Percentiles rank a stretch among this genome's conserved stretches.
These are phyloP conservation scores for Trichocladium uniseriatum DNA, from an alignment of 495 filamentous ascomycete genomes.

Conservation along the genomic window DNA sequence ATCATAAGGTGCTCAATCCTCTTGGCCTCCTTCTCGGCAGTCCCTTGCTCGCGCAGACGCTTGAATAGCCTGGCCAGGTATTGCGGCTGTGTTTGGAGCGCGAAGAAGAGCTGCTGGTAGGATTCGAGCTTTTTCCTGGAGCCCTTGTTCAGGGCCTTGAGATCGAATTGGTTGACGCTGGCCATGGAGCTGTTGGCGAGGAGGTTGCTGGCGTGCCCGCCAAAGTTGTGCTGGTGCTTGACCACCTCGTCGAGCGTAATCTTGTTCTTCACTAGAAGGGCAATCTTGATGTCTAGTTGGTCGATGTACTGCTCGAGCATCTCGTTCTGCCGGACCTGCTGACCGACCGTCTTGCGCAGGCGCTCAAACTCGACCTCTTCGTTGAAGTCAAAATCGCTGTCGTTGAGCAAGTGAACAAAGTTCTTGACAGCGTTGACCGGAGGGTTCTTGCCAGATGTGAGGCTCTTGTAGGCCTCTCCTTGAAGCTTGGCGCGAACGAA, in stretches of 20 bases:
- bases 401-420: conserved; percentile 94
- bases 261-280: conserved; percentile 96
- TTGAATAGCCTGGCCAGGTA: conserved; percentile 86
- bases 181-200: conserved; percentile 79
- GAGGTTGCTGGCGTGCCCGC: conserved; percentile 78
- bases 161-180: conserved; percentile 85
- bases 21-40: conserved; percentile 85
- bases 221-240: conserved; percentile 92
- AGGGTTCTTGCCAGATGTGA: conserved; percentile 94
- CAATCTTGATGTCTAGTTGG: conserved; percentile 97
- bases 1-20: conserved; percentile 88
- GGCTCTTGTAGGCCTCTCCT: conserved; percentile 92
- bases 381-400: conserved; percentile 98
- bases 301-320: conserved; percentile 96
- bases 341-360: conserved; percentile 85
- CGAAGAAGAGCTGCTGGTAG: conserved; percentile 97
- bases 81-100: conserved; percentile 91
- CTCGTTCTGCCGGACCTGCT: conserved; percentile 94
- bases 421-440: conserved; percentile 94
- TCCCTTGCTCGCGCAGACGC: conserved; percentile 72
- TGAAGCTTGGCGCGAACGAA: conserved; percentile 89
- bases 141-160: conserved; percentile 94
- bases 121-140: conserved; percentile 89
- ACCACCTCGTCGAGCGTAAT: conserved; percentile 98
- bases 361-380: conserved; percentile 96